Evolutionary conservation across 225 moss, liverwort and hornwort genomes (phyloP), one percentile per base, ranked within the genome.

Genomic region (Lunularia cruciata): DNA sequence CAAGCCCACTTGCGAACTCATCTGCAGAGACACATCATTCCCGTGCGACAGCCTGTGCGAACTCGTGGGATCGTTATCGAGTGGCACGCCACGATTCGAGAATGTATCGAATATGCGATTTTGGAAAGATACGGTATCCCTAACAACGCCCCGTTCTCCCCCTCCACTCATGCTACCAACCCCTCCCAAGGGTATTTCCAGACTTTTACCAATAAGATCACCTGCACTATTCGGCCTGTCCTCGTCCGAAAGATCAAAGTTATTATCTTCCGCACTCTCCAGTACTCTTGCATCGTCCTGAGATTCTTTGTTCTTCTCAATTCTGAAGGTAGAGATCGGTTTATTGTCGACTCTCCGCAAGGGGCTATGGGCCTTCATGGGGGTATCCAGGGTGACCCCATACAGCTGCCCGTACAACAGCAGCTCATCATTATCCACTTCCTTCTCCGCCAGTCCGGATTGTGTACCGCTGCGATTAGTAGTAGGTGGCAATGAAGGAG

Each of bases 321-420:
- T 36, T 35, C 46, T 73, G 33, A 80, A 77, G 78, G 78, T 73
- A 58, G 80, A 58, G 20, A 35, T 38, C 25, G 60, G 32, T 27
- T 64, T 66, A 18, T 8, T 72, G 11, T 75, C 75, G 16, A 25
- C 32, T 16, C 39, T 68, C 37, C 6, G 56, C 47, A 69, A 12
- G 0, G 59, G 65, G 57, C 74, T 68, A 0, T 63, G 67, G n/a
- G 20, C 74, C 35, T 49, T 67, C 33, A 31, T 48, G 14, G 77
- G 38, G 46, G 49, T 45, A 46, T 77, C 73, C 69, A 55, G 3
- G 20, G 83, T 67, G 60, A 79, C 84, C 63, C 92, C 98, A 70
- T 98, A 93, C 54, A 98, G 84, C 89, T 98, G 87, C 51, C 96
- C 96, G 49, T 98, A 98, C 14, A 98, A 73, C 72, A 98, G 77